Evolutionary conservation across 768 basidiomycete species (phyloP).

Genomic region (Galerina sulciceps): DNA sequence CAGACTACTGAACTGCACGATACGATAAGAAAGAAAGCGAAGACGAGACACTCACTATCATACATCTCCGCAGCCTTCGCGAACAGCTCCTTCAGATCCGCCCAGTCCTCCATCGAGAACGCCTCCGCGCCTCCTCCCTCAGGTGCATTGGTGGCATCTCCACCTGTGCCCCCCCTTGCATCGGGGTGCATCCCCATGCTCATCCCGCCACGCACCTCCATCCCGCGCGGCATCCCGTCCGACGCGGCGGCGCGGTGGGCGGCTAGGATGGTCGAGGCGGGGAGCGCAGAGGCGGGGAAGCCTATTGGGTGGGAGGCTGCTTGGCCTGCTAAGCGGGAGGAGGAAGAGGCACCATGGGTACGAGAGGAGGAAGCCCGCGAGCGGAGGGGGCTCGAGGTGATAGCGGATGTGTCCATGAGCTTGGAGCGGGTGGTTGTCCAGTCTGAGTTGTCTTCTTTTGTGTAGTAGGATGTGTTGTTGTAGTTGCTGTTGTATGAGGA

Average conservation of each 20-base stretch:
- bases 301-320: no score
- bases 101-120: slow-evolving; percentile 61
- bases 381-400: not conserved
- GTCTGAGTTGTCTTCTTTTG: slow-evolving; percentile 15
- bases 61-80: slow-evolving; percentile 58
- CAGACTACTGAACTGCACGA: no score
- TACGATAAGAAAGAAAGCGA: not conserved
- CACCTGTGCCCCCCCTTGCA: no score
- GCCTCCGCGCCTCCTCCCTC: slow-evolving; percentile 10
- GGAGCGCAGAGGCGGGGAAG: no score
- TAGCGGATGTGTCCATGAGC: slow-evolving; percentile 46
- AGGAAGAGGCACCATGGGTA: no score
- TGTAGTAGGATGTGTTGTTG: not conserved
- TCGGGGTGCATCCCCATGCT: slow-evolving; percentile 5
- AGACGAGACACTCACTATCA: slow-evolving; percentile 47
- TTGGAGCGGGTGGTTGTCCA: slow-evolving; percentile 38
- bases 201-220: no score
- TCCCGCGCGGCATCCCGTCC: not conserved
- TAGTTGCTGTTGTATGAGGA: not conserved
- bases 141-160: no score
- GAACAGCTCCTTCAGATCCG: slow-evolving; percentile 68
- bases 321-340: no score
- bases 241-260: slow-evolving; percentile 26
- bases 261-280: no score
- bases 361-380: not conserved